phyloP scores from a whole-genome alignment of 2,329 filamentous ascomycete genomes.

The Paraconiothyrium brasiliense region DNA sequence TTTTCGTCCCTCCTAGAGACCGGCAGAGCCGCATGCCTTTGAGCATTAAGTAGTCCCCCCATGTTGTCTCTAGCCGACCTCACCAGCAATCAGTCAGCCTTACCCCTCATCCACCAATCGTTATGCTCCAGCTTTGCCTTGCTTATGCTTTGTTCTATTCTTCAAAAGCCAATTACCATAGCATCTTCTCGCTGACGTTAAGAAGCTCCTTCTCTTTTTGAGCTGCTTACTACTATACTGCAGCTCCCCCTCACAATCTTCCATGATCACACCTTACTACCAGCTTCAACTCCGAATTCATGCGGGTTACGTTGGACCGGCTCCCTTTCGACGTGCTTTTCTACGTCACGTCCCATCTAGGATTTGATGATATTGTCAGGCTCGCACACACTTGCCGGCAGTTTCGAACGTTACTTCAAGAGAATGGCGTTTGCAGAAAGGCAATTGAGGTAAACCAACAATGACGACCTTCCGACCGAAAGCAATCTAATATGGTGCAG shows the following conservation, averaged over 20 bases:
- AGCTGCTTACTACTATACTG: neutral
- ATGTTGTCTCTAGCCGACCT: neutral
- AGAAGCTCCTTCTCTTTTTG: neutral
- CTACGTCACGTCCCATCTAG: constrained; percentile 64
- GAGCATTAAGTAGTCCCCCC: neutral
- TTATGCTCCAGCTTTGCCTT: constrained; percentile 2
- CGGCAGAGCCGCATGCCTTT: neutral
- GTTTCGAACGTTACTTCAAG: constrained; percentile 61
- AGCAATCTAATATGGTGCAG: constrained; percentile 41
- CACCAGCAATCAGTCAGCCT: neutral
- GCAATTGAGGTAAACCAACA: constrained; percentile 63
- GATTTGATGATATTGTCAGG: constrained; percentile 67
- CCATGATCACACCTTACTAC: neutral
- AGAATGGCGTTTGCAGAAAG: constrained; percentile 66
- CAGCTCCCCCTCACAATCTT: neutral
- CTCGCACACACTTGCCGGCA: constrained; percentile 63
- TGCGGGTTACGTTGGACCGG: constrained; percentile 49
- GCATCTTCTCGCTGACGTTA: neutral
- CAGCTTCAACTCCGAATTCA: constrained; percentile 22
- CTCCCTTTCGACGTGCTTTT: constrained; percentile 74
- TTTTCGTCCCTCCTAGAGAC: too few relatives aligned
- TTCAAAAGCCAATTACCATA: neutral
- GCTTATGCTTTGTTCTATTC: neutral
- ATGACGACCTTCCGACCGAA: constrained; percentile 14
- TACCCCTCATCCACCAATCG: neutral